Evolutionary conservation across 768 basidiomycete genomes (phyloP), one percentile per base, ranked within the genome.

Genomic region (Rhizopogon rudus): DNA sequence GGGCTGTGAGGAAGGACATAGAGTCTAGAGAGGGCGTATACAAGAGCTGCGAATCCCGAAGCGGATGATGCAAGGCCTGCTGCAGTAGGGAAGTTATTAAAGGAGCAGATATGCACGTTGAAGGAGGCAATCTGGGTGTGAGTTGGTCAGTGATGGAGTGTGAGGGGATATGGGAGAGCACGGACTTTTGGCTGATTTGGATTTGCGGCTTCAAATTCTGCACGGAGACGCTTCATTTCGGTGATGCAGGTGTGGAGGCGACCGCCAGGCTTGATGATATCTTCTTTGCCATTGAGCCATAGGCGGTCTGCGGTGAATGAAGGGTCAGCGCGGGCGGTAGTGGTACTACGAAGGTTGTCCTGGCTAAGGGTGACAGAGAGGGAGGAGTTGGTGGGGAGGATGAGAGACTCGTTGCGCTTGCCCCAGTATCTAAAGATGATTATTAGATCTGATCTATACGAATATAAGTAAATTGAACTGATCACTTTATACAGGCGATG

Each of bases 1-100:
- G 90, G 81, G 3, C 86, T 76, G 25, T 84, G 76, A 8, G 91
- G 87, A 49, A 99, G 88, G 8, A 75, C 62, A 76, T 97, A 98
- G 60, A 98, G 86, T 9, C 84, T 77, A 1, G 94, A 86, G 50
- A 99, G 81, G 51, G 95, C 97, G 12, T 88, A 80, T 28, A 93
- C 89, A 40, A 99, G 87, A 0, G 97, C 97, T 4, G 97, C 96
- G 63, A 98, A 95, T 14, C 97, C 97, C 0, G 94, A 92, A 0
- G 97, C 97, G 35, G 95, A 98, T 1, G 95, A 98, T 1, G 97
- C 97, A 44, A 99, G 85, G 4, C 97, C 97, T 0, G 97, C 97
- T 13, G 97, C 97, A 13, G 97, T 99, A 31, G 97, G 97, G 79
- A 99, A 98, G 77, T 98, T 98, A 81, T 99, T 99, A 75, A 84